Percentiles rank a stretch among this genome's conserved stretches.
Evolutionary conservation across 306 rosid genomes (phyloP).

Genomic region (Quercus engelmannii): DNA sequence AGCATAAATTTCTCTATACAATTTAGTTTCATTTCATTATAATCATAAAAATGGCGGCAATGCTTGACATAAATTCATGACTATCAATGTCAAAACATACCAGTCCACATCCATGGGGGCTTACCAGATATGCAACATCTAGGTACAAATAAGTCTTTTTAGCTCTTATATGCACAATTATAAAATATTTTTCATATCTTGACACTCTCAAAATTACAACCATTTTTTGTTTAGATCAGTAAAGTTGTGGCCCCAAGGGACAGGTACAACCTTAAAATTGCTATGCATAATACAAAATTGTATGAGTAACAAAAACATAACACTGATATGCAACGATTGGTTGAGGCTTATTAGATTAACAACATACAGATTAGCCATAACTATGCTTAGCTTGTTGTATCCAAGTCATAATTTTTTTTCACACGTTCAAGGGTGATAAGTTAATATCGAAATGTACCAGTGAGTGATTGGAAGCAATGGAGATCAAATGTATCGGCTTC

Average conservation of each 20-base stretch:
- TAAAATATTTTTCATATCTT: neutral
- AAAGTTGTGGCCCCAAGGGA: too few relatives aligned
- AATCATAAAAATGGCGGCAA: neutral
- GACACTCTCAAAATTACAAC: neutral
- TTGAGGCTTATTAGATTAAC: neutral
- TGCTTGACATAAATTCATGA: neutral
- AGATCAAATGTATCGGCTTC: constrained; percentile 95
- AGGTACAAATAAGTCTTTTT: neutral
- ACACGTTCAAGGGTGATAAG: neutral
- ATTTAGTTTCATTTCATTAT: neutral
- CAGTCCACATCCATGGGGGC: neutral
- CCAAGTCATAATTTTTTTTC: neutral
- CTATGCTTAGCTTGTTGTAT: neutral
- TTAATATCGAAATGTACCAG: constrained; percentile 37
- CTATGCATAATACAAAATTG: neutral
- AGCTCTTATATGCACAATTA: neutral
- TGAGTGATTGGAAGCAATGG: constrained; percentile 86
- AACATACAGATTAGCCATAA: neutral
- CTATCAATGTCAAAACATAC: neutral
- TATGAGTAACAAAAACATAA: neutral
- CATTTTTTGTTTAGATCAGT: too few relatives aligned
- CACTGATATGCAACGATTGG: neutral
- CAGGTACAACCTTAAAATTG: neutral
- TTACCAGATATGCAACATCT: neutral
- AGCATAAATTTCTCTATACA: constrained; percentile 1